These are phyloP conservation scores for Rhodomyrtus tomentosa DNA, from an alignment of 345 rosid genomes.

Conservation along the genomic window DNA sequence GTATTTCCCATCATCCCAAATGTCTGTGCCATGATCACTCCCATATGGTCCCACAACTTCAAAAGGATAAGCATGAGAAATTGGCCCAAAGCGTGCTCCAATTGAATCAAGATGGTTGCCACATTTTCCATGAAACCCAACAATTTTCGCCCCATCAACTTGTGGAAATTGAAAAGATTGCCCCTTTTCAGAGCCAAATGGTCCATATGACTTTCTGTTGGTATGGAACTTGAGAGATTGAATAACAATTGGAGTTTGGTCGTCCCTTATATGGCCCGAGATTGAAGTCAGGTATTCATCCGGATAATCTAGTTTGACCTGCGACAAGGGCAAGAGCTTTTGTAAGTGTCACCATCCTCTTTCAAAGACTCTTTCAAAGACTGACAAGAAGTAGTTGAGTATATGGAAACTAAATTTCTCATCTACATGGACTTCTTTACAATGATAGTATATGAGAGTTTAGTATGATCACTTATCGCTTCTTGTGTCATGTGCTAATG, in stretches of 20 bases:
- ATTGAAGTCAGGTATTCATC: background rate
- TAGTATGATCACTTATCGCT: background rate
- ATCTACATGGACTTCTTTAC: background rate
- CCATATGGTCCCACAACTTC: background rate
- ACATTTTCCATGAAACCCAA: background rate
- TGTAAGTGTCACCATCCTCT: background rate
- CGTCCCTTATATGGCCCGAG: background rate
- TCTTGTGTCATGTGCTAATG: background rate
- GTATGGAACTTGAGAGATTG: background rate
- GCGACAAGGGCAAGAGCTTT: background rate
- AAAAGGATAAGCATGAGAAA: background rate
- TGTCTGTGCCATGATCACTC: background rate
- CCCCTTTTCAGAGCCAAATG: background rate
- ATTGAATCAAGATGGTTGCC: background rate
- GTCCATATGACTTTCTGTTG: background rate
- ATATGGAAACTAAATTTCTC: background rate
- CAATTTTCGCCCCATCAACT: background rate
- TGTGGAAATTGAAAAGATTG: background rate
- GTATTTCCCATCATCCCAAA: background rate
- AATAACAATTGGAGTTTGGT: background rate
- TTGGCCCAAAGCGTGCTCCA: constrained; percentile 1
- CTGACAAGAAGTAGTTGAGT: background rate
- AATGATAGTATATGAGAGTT: background rate
- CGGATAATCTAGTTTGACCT: constrained; percentile 1
- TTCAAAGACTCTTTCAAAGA: background rate